Base-by-base conservation (phyloP, 2,329 filamentous ascomycete species). In the Paecilomyces niveus region DNA sequence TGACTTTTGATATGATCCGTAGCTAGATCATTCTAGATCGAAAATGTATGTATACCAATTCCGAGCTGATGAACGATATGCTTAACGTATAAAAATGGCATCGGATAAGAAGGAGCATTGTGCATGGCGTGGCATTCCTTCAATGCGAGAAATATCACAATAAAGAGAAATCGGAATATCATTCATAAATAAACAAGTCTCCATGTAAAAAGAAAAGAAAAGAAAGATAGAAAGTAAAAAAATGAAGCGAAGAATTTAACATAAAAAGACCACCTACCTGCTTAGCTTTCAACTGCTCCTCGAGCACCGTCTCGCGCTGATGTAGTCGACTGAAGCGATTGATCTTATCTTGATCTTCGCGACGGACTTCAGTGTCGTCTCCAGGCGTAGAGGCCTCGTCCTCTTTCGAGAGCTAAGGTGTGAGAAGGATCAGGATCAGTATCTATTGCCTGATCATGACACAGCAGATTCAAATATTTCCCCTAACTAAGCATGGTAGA, bases 271-370 rank as follows among this genome's bases (percentile, higher is more conserved):
- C n/a, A 75, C 85, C 61, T 73, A 92, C 93, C 73, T 86, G 86
- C 74, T 96, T 97, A 5, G 77, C 74, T 70, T 89, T 88, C 64
- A 97, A 77, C 67, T 94, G 86, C 54, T 95, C 92, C 71, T 95
- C 87, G 3, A 97, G 74, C 2, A 81, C 76, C 33, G 89, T 82
- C 73, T 96, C 89, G 55, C 90, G 88, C 72, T 95, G 91, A 74
- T 99, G 94, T 62, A 99, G 81, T 52, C 92, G 87, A 75, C 92
- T 97, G 81, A 99, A 99, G 64, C 87, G 88, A 78, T 99, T 99
- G 85, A 99, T 99, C 78, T 94, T 96, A 79, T 97, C 92, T 76
- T 99, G 94, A 73, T 99, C 94, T 74, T 97, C 92, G 70, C 92
- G 89, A 61, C 94, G 89, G 59, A 99, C 94, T 76, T 97, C 90